Base-by-base conservation (phyloP, 176 grass and related monocot genomes). In the Ampelocalamus luodianensis region DNA sequence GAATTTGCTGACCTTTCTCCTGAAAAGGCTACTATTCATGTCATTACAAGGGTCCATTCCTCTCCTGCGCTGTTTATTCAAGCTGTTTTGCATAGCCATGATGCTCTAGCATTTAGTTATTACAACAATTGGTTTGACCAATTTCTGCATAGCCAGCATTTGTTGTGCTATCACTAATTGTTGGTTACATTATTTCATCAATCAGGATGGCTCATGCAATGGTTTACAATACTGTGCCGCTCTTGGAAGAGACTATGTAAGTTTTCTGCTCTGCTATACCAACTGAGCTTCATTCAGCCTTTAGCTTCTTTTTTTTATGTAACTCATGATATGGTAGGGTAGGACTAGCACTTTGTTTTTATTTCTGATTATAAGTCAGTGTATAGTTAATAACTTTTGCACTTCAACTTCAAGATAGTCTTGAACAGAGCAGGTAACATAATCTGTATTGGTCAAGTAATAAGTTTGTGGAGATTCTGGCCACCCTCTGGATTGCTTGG, bases 141-240 rank as follows among this genome's bases (percentile, higher is more conserved):
- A 48, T 69, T 63, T 89, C 38, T 81, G 70, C 24, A 29, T 27
- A 18, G 53, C 53, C 36, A 23, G 10, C 37, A 68, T 80, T 81
- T 68, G 2, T 61, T 24, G 54, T 36, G 54, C 13, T 22, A 86
- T 38, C n/a, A 51, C 36, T 86, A 82, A 86, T 38, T 72, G 9
- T 10, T n/a, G 26, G 14, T 58, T 61, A 78, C 46, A 79, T 83
- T 77, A 53, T 26, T 72, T 76, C 79, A 76, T 78, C 76, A 83
- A 61, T 83, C 74, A 98, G 96, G 96, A 98, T 85, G 96, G 96
- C 75, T 98, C 93, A 8, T 98, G 96, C 74, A 98, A 98, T 90
- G 96, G 96, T 42, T 91, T 98, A 82, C 96, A 98, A 81, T 93
- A 98, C 74, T 98, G 95, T 82, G 91, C 96, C 0, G 96, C 96